Base-by-base conservation (phyloP, 1,284 basidiomycete genomes). In the Boletellus sp. region DNA sequence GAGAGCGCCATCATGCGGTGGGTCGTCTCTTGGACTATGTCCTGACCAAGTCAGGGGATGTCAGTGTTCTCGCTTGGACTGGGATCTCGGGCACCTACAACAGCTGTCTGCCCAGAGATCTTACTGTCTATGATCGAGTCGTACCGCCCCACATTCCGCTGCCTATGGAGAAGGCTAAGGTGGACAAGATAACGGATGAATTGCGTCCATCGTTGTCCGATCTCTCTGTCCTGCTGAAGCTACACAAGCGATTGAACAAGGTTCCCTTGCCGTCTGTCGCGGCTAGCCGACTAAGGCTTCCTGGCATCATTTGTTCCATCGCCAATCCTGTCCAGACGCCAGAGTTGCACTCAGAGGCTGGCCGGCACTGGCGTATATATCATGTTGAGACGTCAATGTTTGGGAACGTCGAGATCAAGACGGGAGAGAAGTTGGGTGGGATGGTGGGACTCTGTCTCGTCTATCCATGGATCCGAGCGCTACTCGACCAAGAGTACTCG, bases 11-110 rank as follows among this genome's bases (percentile, higher is more conserved):
- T 5, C 46, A 41, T 8, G 56, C 56, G 0, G 45, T 58, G 3
- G 52, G 57, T 30, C 50, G 57, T 5, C 22, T 58, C 5, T 19
- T 58, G 21, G 57, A 58, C 4, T 26, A 52, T 3, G 18, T 56
- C 15, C 24, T 57, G 15, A 44, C 44, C 0, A 39, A 50, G 5
- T 58, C 57, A 1, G 39, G 45, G 0, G 56, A 58, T n/a, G 45
- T 55, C 5, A 39, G 43, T 1, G 37, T 50, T 21, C 50, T 58
- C 2, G 50, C 56, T 11, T 58, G 57, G 56, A 58, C 45, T 0
- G 52, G 57, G 4, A 11, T 0, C 8, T 7, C 45, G 4, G 41
- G 48, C 2, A 6, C 24, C 7, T 49, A 58, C 35, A 50, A 58
- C 8, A 54, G 52, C 15, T 58, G 48, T 21, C 44, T 58, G 2